A percentile compares a stretch with the other conserved stretches of the same genome.
phyloP scores from a whole-genome alignment of 306 rosid genomes.

The Prunus salicina region DNA sequence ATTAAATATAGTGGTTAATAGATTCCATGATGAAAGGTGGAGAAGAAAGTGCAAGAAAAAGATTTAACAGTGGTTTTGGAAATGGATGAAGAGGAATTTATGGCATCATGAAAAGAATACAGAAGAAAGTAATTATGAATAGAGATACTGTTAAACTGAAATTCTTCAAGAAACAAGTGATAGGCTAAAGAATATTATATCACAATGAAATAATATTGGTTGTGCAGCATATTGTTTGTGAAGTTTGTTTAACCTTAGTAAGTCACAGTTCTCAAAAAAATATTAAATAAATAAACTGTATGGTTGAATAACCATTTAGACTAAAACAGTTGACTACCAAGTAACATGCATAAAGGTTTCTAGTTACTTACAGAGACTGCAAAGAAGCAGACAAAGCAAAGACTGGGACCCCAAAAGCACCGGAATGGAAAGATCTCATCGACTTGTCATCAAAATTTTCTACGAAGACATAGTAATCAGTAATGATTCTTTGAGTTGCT shows the following conservation, averaged over 20 bases:
- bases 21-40: not conserved
- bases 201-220: not conserved
- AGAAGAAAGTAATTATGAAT: not conserved
- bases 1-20: not conserved
- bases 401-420: conserved; percentile 56
- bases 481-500: conserved; percentile 44
- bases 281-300: not conserved
- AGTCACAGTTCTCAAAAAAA: not conserved
- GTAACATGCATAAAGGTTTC: conserved; percentile 1
- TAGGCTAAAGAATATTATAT: not conserved
- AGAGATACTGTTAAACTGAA: not conserved
- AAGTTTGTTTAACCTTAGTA: not conserved
- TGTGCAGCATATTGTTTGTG: not conserved
- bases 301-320: not conserved
- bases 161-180: not conserved
- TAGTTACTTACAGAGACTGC: conserved; percentile 64
- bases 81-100: not conserved
- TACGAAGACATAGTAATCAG: conserved; percentile 57
- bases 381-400: conserved; percentile 70
- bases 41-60: not conserved
- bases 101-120: not conserved
- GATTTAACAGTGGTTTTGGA: not conserved
- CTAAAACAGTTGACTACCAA: not conserved
- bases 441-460: conserved; percentile 56
- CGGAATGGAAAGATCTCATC: conserved; percentile 31